These are phyloP conservation scores for Hemerocallis citrina DNA, from an alignment of 106 monocot genomes.

Conservation along the genomic window DNA sequence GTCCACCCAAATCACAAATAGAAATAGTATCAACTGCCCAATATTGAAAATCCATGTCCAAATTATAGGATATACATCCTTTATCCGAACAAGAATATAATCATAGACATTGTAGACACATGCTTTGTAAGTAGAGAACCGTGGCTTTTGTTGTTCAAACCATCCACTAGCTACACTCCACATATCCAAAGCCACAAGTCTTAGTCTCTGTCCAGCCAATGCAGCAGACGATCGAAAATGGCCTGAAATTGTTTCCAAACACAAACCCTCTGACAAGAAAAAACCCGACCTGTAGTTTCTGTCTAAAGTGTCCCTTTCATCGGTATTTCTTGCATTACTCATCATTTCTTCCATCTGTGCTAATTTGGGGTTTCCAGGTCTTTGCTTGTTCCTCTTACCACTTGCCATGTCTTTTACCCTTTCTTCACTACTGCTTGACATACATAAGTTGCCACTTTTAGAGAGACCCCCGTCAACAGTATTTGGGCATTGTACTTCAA, in stretches of 20 bases:
- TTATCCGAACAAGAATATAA: slow-evolving; percentile 28
- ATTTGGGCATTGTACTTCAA: slow-evolving; percentile 13
- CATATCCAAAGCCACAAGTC: slow-evolving; percentile 24
- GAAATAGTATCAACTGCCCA: slow-evolving; percentile 53
- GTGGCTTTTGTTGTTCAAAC: slow-evolving; percentile 58
- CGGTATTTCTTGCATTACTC: slow-evolving; percentile 9
- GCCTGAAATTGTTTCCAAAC: slow-evolving; percentile 10
- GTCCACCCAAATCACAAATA: slow-evolving; percentile 69
- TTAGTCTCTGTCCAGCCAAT: slow-evolving; percentile 19
- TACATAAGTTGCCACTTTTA: slow-evolving; percentile 9
- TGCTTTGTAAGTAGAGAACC: slow-evolving; percentile 19
- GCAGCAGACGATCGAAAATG: slow-evolving; percentile 9
- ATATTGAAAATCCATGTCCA: slow-evolving; percentile 36
- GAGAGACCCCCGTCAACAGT: slow-evolving; percentile 3
- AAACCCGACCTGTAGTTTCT: slow-evolving; percentile 4
- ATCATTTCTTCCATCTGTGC: slow-evolving; percentile 3
- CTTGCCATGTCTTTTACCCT: slow-evolving; percentile 11
- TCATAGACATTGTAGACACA: slow-evolving; percentile 18
- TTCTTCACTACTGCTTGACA: slow-evolving; percentile 12
- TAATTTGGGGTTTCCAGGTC: slow-evolving; percentile 14
- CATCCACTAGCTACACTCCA: slow-evolving; percentile 33
- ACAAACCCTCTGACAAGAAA: slow-evolving; percentile 4
- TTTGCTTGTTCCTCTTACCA: slow-evolving; percentile 26
- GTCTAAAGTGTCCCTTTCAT: slow-evolving; percentile 9
- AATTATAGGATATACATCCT: slow-evolving; percentile 46